Evolutionary conservation across 2,329 filamentous ascomycete genomes (phyloP).

Genomic region (Aspergillus sp.): DNA sequence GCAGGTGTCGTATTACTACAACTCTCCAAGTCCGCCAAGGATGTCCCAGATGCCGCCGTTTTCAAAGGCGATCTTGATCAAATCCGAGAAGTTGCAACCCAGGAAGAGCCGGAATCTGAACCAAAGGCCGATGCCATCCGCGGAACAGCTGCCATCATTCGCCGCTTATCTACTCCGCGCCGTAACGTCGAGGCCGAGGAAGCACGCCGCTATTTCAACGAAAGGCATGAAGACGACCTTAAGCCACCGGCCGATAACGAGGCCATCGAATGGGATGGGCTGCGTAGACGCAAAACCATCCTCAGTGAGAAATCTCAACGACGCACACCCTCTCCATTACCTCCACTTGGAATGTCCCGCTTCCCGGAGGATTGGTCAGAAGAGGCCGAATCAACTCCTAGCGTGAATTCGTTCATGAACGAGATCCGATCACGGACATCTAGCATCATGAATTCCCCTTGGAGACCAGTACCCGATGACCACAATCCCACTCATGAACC

Average conservation of each 20-base stretch:
- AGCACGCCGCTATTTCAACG: conserved; percentile 73
- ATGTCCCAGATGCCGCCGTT: conserved; percentile 89
- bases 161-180: conserved; percentile 73
- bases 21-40: conserved; percentile 96
- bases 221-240: conserved; percentile 69
- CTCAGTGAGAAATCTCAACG: conserved; percentile 43
- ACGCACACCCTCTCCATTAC: conserved; percentile 57
- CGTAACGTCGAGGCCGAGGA: conserved; percentile 79
- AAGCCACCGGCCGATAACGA: conserved; percentile 77
- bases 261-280: conserved; percentile 85
- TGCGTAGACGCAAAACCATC: conserved; percentile 70
- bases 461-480: conserved; percentile 32
- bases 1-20: conserved; percentile 88
- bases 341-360: conserved; percentile 82
- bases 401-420: conserved; percentile 37
- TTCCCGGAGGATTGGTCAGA: conserved; percentile 63
- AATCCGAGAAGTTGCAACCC: conserved; percentile 90
- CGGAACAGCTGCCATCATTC: conserved; percentile 82
- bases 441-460: conserved; percentile 35
- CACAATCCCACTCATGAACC: conserved; percentile 54
- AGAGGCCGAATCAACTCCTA: conserved; percentile 29
- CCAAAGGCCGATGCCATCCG: conserved; percentile 96
- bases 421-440: conserved; percentile 40
- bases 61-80: conserved; percentile 93
- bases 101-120: conserved; percentile 93